A percentile compares a stretch with the other conserved stretches of the same genome.
Evolutionary conservation across 2,329 filamentous ascomycete species (phyloP).

Genomic region (Plenodomus lindquistii): DNA sequence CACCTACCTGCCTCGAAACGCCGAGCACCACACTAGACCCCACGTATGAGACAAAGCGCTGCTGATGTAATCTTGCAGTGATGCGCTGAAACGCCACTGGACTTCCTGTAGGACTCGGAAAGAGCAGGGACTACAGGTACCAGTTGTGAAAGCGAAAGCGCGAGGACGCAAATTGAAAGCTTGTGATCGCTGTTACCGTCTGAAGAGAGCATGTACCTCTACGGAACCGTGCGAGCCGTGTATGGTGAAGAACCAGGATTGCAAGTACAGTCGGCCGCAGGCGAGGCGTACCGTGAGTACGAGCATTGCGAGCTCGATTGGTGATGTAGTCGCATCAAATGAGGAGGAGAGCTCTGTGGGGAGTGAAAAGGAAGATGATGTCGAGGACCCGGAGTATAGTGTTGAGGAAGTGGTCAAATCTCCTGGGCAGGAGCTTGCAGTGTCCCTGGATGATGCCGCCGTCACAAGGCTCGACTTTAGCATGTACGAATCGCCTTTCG

Average conservation of each 20-base stretch:
- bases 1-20: too few species aligned
- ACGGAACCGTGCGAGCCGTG: conserved; percentile 3
- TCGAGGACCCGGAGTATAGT: too few species aligned
- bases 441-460: not conserved
- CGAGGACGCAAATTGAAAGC: conserved; percentile 1
- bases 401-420: not conserved
- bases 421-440: not conserved
- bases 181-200: conserved; percentile 1
- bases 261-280: not conserved
- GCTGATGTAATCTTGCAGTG: not conserved
- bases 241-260: not conserved
- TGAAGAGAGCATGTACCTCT: conserved; percentile 5
- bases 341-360: too few species aligned
- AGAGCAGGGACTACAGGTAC: not conserved
- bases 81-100: conserved; percentile 8
- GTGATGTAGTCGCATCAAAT: too few species aligned
- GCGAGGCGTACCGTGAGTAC: too few species aligned
- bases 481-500: conserved; percentile 1
- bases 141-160: not conserved
- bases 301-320: too few species aligned
- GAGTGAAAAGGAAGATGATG: too few species aligned
- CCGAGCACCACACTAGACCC: not conserved
- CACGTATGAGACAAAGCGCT: not conserved
- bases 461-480: not conserved
- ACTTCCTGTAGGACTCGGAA: not conserved